Evolutionary conservation across 768 basidiomycete species (phyloP), one percentile per base, ranked within the genome.

Genomic region (Sarcodon aspratus): DNA sequence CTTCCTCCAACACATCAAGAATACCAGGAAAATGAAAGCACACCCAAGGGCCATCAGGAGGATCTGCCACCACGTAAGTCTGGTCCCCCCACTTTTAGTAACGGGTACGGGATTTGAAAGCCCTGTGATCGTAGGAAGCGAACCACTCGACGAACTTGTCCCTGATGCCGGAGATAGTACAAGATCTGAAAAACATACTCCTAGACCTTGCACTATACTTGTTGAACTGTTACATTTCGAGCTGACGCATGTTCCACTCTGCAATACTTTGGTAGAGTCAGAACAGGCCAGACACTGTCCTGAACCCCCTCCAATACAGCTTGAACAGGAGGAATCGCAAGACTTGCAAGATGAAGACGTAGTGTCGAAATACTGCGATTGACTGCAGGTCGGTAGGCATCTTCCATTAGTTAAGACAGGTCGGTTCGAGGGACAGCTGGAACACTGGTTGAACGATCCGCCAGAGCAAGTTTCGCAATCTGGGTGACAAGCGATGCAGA

Each of bases 381-480:
- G 73, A 62, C 74, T 74, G 60, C 90, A 92, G 10, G 82, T 85
- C 21, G 83, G 75, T 9, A 91, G 72, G 61, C 89, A 92, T 47
- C 89, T 74, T 27, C 87, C 87, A 48, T 75, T 79, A 36, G 75
- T 76, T 43, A 82, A 77, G 36, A 91, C 85, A 0, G 88, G 90
- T 0, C 80, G 76, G 17, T 69, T 65, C 27, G 79, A 57, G 33
- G 79, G 71, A 58, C 90, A 93, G 44, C 76, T 75, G 7, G 79
- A 72, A 64, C 91, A 95, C 59, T 91, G 82, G 59, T 78, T 79
- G 66, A 88, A 88, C 0, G 79, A 75, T 17, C 74, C 57, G n/a
- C 88, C 89, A 18, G 79, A 78, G 64, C 92, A 95, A 1, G 83
- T 80, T 12, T 77, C 78, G 58, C 91, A 95, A 59, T 94, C 92